phyloP scores from a whole-genome alignment of 192 early-diverging fungal genomes.

The Gigaspora rosea region DNA sequence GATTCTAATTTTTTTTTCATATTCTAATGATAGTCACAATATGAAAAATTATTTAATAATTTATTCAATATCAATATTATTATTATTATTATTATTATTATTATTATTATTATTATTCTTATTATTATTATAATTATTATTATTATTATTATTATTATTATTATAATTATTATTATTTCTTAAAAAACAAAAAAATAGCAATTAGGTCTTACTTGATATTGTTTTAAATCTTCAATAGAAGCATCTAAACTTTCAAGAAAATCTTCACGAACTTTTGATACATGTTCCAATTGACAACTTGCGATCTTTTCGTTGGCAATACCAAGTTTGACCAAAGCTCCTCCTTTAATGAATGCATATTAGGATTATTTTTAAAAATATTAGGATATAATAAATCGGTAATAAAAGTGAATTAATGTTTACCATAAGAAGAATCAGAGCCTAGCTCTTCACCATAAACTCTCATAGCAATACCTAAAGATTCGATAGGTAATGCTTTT shows the following conservation, averaged over 20 bases:
- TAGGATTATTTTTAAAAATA: not conserved
- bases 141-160: not conserved
- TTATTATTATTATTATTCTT: not conserved
- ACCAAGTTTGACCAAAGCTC: constrained; percentile 53
- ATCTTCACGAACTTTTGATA: constrained; percentile 37
- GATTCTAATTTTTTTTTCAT: constrained; percentile 83
- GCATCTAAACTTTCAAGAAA: constrained; percentile 44
- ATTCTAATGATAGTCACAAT: not conserved
- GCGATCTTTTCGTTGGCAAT: constrained; percentile 50
- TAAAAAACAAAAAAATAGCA: constrained; percentile 2
- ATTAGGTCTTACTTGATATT: constrained; percentile 52
- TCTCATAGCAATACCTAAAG: constrained; percentile 66
- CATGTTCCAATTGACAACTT: constrained; percentile 48
- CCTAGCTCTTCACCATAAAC: constrained; percentile 55
- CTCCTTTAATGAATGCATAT: constrained; percentile 39
- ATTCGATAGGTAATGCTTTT: constrained; percentile 64
- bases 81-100: too few relatives aligned
- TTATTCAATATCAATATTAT: too few relatives aligned
- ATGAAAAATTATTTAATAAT: too few relatives aligned
- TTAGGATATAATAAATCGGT: constrained; percentile 29
- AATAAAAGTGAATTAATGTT: constrained; percentile 30
- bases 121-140: not conserved
- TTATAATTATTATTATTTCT: too few relatives aligned
- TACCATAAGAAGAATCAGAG: constrained; percentile 45
- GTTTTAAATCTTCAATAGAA: constrained; percentile 50